A percentile compares a stretch with the other conserved stretches of the same genome.
Evolutionary conservation across 1,284 basidiomycete genomes (phyloP).

Genomic region (Psilocybe mexicana): DNA sequence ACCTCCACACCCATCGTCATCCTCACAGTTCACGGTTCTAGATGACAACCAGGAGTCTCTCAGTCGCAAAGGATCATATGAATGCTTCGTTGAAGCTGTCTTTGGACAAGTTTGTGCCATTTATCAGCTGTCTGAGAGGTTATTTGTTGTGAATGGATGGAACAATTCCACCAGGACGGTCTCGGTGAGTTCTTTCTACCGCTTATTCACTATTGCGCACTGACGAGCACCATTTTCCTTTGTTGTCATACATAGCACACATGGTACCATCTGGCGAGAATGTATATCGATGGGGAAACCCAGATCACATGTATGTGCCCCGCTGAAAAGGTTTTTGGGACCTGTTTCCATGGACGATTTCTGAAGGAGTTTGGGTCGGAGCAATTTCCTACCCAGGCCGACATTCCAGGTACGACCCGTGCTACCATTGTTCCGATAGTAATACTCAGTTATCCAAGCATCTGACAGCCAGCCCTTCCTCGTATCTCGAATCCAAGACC

Average conservation of each 20-base stretch:
- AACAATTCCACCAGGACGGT: not conserved
- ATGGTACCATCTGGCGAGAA: slow-evolving; percentile 6
- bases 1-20: too few relatives aligned
- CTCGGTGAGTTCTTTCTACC: not conserved
- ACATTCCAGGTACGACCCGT: not conserved
- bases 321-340: too few relatives aligned
- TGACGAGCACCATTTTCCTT: not conserved
- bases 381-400: not conserved
- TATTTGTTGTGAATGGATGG: slow-evolving; percentile 19
- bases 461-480: slow-evolving; percentile 1
- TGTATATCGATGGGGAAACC: too few relatives aligned
- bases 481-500: slow-evolving; percentile 5
- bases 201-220: not conserved
- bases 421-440: too few relatives aligned
- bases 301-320: too few relatives aligned
- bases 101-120: slow-evolving; percentile 11
- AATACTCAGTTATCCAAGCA: not conserved
- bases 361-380: too few relatives aligned
- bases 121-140: slow-evolving; percentile 10
- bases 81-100: slow-evolving; percentile 8
- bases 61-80: not conserved
- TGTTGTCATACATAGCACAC: not conserved
- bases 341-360: too few relatives aligned
- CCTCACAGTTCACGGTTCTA: too few relatives aligned
- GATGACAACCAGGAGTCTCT: too few relatives aligned